Evolutionary conservation across 306 rosid species (phyloP), one percentile per base, ranked within the genome.

Genomic region (Malus fusca): DNA sequence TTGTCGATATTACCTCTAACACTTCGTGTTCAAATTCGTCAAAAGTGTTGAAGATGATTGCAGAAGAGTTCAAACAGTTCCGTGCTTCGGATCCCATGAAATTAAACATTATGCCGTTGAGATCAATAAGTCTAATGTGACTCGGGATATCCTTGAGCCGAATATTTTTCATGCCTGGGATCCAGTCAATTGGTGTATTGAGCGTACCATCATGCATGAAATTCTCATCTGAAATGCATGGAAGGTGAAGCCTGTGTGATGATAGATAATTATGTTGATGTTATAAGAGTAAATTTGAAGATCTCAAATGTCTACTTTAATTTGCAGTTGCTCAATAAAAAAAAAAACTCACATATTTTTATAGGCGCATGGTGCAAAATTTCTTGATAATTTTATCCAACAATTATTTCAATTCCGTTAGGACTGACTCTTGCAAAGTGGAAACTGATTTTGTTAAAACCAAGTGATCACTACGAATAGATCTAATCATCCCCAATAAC

Each of bases 71-170:
- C 66, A 82, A 31, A 74, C 87, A 84, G 5, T 78, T 84, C 25
- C n/a, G 71, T 44, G 77, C 37, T 76, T 82, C 77, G 0, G 85
- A 75, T 60, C 82, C 75, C 67, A 66, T 0, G 55, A 77, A 84
- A 56, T 87, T 78, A 35, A 87, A 87, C 88, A 82, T 67, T 42
- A 68, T 69, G 43, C 80, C 85, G 0, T 80, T 46, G 4, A 61
- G 33, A 44, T 82, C 51, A 1, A 74, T 71, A 55, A 66, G 76
- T 77, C 88, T 82, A 11, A 85, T 71, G 68, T 85, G 79, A 77
- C 79, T 88, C 11, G 86, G 87, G 31, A 85, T 53, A 77, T 85
- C 89, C 69, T 64, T 84, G 2, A 88, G 85, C 28, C 88, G 59
- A 11, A 85, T 30, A 22, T 82, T 72, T 66, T 78, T 70, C 82